A percentile compares a stretch with the other conserved stretches of the same genome.
These are phyloP conservation scores for Penicillium riverlandense DNA, from an alignment of 495 filamentous ascomycete species.

Conservation along the genomic window DNA sequence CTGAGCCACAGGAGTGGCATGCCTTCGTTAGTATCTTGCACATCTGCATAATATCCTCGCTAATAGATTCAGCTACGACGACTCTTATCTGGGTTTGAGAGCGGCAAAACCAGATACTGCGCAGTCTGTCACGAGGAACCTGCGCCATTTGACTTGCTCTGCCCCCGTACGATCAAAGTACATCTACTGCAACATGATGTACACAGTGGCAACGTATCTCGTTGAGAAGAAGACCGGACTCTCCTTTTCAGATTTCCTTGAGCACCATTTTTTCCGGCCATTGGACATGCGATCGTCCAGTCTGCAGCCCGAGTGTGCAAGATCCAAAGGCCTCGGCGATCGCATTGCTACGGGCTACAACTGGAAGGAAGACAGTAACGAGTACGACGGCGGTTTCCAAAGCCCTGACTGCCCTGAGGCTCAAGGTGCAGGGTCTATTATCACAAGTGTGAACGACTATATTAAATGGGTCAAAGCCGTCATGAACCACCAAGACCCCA, in stretches of 20 bases:
- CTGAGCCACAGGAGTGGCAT: constrained; percentile 20
- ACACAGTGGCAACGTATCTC: constrained; percentile 29
- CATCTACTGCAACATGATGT: constrained; percentile 47
- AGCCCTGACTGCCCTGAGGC: constrained; percentile 12
- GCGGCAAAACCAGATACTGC: constrained; percentile 11
- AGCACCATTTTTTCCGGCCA: constrained; percentile 32
- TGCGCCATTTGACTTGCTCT: constrained; percentile 30
- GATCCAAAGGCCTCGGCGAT: constrained; percentile 16
- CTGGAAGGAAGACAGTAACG: constrained; percentile 1
- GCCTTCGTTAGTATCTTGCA: constrained; percentile 8
- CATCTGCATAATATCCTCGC: neutral
- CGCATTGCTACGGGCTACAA: constrained; percentile 25
- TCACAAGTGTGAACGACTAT: constrained; percentile 41
- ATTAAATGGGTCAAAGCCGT: constrained; percentile 32
- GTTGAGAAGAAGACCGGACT: constrained; percentile 33
- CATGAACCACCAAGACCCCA: constrained; percentile 8
- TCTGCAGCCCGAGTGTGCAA: constrained; percentile 22
- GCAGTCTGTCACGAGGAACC: constrained; percentile 17
- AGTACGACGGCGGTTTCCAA: constrained; percentile 1
- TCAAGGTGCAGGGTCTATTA: constrained; percentile 36
- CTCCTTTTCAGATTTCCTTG: constrained; percentile 29
- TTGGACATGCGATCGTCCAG: constrained; percentile 24
- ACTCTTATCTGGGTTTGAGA: constrained; percentile 7
- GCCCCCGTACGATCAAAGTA: constrained; percentile 29
- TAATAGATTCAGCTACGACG: constrained; percentile 6